Percentiles rank a stretch among this genome's conserved stretches.
Conservation (phyloP, 2,329 filamentous ascomycete genomes). For the Didymella lethalis region DNA sequence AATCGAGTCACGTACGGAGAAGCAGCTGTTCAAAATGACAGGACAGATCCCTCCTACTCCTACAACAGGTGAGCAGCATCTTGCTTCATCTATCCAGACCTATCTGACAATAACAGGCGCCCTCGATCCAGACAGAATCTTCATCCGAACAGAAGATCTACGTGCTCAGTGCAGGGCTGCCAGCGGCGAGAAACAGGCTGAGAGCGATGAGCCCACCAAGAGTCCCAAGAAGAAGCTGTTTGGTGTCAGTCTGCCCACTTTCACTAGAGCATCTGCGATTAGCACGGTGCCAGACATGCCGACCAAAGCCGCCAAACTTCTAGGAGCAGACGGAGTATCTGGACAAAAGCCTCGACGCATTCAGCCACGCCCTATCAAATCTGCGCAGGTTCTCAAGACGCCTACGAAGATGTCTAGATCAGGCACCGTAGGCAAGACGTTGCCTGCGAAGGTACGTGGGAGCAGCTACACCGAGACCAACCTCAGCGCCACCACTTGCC, state of each 20-base stretch:
- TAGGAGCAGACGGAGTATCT: slow-evolving; percentile 32
- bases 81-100: not conserved
- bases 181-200: slow-evolving; percentile 22
- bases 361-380: slow-evolving; percentile 28
- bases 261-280: slow-evolving; percentile 27
- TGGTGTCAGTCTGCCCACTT: slow-evolving; percentile 42
- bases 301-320: slow-evolving; percentile 43
- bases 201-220: slow-evolving; percentile 32
- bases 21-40: slow-evolving; percentile 45
- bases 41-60: slow-evolving; percentile 40
- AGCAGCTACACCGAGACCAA: slow-evolving; percentile 14
- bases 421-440: slow-evolving; percentile 35
- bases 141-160: slow-evolving; percentile 34
- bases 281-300: slow-evolving; percentile 29
- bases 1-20: slow-evolving; percentile 53
- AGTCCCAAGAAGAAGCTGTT: slow-evolving; percentile 54
- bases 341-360: slow-evolving; percentile 18
- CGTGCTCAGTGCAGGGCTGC: slow-evolving; percentile 30
- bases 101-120: slow-evolving; percentile 10
- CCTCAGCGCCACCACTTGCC: not conserved
- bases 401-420: slow-evolving; percentile 31
- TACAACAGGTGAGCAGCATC: slow-evolving; percentile 25
- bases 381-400: slow-evolving; percentile 19
- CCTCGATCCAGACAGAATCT: slow-evolving; percentile 21
- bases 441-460: slow-evolving; percentile 32